A percentile compares a stretch with the other conserved stretches of the same genome.
Evolutionary conservation across 148 eudicot genomes (phyloP).

Genomic region (Spergularia bocconei): DNA sequence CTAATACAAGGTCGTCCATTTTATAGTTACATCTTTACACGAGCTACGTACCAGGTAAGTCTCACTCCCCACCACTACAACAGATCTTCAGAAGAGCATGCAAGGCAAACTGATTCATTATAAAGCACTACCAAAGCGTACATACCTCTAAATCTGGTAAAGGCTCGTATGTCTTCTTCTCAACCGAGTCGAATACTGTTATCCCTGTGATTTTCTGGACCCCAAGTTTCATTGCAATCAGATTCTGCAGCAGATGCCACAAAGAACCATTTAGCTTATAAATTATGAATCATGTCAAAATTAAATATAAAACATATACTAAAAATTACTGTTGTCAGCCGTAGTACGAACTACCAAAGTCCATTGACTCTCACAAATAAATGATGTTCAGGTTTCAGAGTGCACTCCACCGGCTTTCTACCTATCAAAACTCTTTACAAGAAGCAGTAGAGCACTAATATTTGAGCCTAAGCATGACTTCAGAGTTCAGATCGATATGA

Average conservation of each 20-base stretch:
- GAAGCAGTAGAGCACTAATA: neutral
- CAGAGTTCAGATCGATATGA: no score
- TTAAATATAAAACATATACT: neutral
- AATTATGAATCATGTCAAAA: no score
- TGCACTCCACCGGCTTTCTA: neutral
- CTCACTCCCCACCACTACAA: neutral
- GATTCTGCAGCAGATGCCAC: constrained; percentile 54
- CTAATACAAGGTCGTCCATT: neutral
- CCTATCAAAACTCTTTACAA: neutral
- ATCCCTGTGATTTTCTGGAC: constrained; percentile 95
- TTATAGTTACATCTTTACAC: neutral
- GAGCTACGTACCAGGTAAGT: neutral
- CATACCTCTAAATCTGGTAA: constrained; percentile 83
- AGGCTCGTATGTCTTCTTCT: constrained; percentile 83
- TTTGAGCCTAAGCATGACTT: neutral
- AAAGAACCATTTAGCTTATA: constrained; percentile 7
- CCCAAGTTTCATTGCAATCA: constrained; percentile 81
- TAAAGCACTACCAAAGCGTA: neutral
- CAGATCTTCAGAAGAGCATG: neutral
- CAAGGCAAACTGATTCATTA: neutral
- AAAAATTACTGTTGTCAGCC: neutral
- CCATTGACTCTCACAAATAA: neutral
- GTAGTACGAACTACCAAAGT: neutral
- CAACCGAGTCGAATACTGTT: constrained; percentile 76
- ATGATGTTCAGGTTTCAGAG: constrained; percentile 2